Base-by-base conservation (phyloP, 306 rosid genomes). In the Vigna mungo region DNA sequence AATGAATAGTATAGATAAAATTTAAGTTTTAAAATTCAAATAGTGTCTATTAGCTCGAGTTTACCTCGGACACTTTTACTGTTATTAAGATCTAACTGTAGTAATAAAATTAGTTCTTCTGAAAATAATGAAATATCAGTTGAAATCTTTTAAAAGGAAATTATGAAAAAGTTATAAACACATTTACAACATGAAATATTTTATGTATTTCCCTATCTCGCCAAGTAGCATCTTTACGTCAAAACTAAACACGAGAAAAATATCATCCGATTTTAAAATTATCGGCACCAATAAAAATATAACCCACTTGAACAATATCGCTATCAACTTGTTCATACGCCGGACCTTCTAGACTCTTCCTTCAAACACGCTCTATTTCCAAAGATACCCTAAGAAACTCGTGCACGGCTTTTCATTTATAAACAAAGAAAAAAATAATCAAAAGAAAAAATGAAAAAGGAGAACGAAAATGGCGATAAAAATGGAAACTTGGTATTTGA, bases 241-340 rank as follows among this genome's bases (percentile, higher is more conserved):
- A 46, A 49, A 71, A 54, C n/a, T 30, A 18, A 16, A 68, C 80
- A 21, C 14, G 30, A 32, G 48, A 75, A 69, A 71, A 54, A 56
- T 49, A 64, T 48, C 32, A 6, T 27, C 12, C 11, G 14, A 20
- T 65, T 80, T 48, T 41, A 21, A 51, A n/a, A 48, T 21, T 20
- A 9, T 41, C 52, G 10, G 4, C 43, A 27, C 23, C 0, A 48
- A 68, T 20, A 60, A 60, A 20, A 61, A 49, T 17, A 27, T 30
- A 11, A 6, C 10, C 73, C 69, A 82, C 78, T 77, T 76, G 81
- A 64, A 41, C 78, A 65, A 77, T 37, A 77, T 72, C 8, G 11
- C 71, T 18, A 55, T 56, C 83, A 72, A 78, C 59, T 64, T 71
- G 82, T 61, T 46, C 25, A 25, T 48, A 6, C 25, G 76, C 56